Evolutionary conservation across 1,139 yeast species (phyloP).

Genomic region (Zygosaccharomyces pseudobailii): DNA sequence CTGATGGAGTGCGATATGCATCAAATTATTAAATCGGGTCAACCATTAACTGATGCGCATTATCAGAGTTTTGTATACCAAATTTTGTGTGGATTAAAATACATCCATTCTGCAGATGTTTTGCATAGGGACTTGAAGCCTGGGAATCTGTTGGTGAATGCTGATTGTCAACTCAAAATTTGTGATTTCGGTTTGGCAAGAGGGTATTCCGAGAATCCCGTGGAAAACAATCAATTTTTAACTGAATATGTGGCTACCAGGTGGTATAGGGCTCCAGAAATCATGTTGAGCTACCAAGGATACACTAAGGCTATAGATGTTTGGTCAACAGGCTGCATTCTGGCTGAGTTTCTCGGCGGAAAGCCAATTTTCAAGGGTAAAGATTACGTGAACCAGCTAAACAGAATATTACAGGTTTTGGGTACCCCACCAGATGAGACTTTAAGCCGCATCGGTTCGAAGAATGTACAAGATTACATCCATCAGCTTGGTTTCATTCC

Average conservation of each 20-base stretch:
- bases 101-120: conserved; percentile 94
- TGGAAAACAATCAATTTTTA: conserved; percentile 81
- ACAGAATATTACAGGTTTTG: conserved; percentile 74
- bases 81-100: conserved; percentile 86
- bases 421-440: conserved; percentile 92
- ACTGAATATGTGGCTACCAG: conserved; percentile 97
- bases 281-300: conserved; percentile 87
- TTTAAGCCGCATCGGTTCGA: conserved; percentile 76
- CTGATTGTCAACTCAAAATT: conserved; percentile 92
- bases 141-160: conserved; percentile 85
- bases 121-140: conserved; percentile 93
- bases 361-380: conserved; percentile 90
- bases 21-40: conserved; percentile 90
- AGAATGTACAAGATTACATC: conserved; percentile 88
- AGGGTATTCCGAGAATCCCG: conserved; percentile 84
- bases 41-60: conserved; percentile 91
- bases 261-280: conserved; percentile 98
- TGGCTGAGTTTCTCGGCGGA: conserved; percentile 90
- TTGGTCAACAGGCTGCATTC: conserved; percentile 96
- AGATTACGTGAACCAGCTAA: conserved; percentile 92
- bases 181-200: conserved; percentile 97
- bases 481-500: conserved; percentile 80
- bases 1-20: conserved; percentile 98
- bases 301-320: conserved; percentile 94
- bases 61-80: conserved; percentile 91